These are phyloP conservation scores for Cladophialophora chaetospira DNA, from an alignment of 2,329 filamentous ascomycete genomes.

Conservation along the genomic window DNA sequence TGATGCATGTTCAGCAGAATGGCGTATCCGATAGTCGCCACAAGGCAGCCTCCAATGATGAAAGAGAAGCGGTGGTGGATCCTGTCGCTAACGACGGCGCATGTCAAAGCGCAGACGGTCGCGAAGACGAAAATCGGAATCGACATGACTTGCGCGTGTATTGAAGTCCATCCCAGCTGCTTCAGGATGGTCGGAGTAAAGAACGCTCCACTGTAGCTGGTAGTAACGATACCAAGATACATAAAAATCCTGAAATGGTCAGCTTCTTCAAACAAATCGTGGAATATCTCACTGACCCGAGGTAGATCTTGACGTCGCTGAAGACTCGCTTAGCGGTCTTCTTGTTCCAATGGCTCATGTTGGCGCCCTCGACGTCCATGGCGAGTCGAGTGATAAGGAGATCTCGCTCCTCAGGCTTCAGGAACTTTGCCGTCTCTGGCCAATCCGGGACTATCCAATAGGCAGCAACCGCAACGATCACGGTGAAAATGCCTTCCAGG, in stretches of 20 bases:
- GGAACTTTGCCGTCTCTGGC: slow-evolving; percentile 39
- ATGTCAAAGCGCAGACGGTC: slow-evolving; percentile 35
- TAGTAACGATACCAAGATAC: slow-evolving; percentile 41
- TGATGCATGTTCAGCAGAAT: slow-evolving; percentile 38
- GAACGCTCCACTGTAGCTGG: slow-evolving; percentile 38
- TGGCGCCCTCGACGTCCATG: slow-evolving; percentile 33
- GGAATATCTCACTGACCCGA: slow-evolving; percentile 29
- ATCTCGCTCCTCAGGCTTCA: slow-evolving; percentile 37
- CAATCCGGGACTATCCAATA: slow-evolving; percentile 39
- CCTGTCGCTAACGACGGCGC: slow-evolving; percentile 37
- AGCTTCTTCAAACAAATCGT: neutral
- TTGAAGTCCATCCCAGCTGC: slow-evolving; percentile 38
- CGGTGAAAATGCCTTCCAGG: slow-evolving; percentile 39
- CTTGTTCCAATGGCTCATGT: slow-evolving; percentile 38
- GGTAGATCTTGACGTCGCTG: slow-evolving; percentile 40
- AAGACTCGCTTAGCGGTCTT: slow-evolving; percentile 35
- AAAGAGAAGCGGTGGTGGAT: slow-evolving; percentile 41
- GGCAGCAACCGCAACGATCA: slow-evolving; percentile 33
- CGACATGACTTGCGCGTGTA: slow-evolving; percentile 40
- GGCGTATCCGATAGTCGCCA: slow-evolving; percentile 40
- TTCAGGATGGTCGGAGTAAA: slow-evolving; percentile 42
- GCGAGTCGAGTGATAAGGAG: slow-evolving; percentile 41
- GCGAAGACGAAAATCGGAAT: slow-evolving; percentile 42
- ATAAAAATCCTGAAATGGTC: slow-evolving; percentile 32
- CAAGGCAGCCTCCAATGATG: slow-evolving; percentile 39